phyloP scores from a whole-genome alignment of 2,329 filamentous ascomycete species.

The Metarhizium rileyi region DNA sequence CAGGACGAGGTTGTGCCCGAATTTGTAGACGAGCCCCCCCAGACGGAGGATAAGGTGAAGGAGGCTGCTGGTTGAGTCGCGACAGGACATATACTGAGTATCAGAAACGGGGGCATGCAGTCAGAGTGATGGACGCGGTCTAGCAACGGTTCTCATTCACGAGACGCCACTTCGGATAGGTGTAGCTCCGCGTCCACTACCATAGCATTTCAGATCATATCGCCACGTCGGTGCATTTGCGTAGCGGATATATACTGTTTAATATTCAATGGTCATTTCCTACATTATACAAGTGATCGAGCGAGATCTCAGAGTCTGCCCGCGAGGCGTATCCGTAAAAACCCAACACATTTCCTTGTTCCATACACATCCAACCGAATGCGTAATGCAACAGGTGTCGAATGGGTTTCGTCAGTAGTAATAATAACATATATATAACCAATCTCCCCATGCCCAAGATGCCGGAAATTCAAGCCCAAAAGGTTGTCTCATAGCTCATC shows the following conservation, averaged over 20 bases:
- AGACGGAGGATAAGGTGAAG: conserved; percentile 65
- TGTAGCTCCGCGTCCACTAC: neutral
- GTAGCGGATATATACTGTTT: neutral
- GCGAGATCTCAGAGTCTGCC: neutral
- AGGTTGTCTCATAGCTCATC: neutral
- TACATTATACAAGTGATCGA: neutral
- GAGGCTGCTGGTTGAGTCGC: conserved; percentile 53
- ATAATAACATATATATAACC: too few species aligned
- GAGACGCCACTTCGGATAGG: neutral
- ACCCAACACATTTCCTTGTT: neutral
- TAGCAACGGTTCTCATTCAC: neutral
- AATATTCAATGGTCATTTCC: neutral
- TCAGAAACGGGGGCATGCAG: neutral
- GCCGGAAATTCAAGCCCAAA: too few species aligned
- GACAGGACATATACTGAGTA: neutral
- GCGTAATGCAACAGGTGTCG: too few species aligned
- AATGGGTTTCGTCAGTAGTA: too few species aligned
- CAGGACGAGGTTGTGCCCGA: conserved; percentile 77
- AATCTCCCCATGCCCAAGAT: too few species aligned
- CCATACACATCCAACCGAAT: too few species aligned
- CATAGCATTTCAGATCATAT: neutral
- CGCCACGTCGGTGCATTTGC: neutral
- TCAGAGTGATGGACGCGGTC: neutral
- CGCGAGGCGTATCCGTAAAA: too few species aligned
- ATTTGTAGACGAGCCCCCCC: conserved; percentile 87